Evolutionary conservation across 148 eudicot genomes (phyloP).

Genomic region (Mesembryanthemum crystallinum): DNA sequence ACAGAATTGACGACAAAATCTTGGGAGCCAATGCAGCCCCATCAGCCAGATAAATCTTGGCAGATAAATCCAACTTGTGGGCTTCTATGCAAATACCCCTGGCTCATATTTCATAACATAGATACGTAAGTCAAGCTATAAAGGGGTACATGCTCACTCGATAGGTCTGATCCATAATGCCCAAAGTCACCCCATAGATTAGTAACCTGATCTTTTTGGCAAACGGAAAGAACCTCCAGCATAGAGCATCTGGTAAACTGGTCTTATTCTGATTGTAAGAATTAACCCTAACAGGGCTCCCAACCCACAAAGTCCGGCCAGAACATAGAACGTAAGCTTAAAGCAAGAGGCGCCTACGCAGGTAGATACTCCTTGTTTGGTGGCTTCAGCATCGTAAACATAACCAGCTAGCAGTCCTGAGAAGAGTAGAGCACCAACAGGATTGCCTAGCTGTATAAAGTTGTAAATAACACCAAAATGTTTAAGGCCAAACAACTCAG

Average conservation of each 20-base stretch:
- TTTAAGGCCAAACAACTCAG: constrained; percentile 85
- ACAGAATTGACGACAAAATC: not conserved
- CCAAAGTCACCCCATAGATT: constrained; percentile 13
- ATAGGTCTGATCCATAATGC: not conserved
- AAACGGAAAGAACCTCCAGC: constrained; percentile 74
- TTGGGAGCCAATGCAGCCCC: not conserved
- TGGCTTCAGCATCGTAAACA: constrained; percentile 75
- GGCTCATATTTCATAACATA: not conserved
- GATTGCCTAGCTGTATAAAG: constrained; percentile 82
- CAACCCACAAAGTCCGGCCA: constrained; percentile 69
- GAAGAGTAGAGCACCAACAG: constrained; percentile 81
- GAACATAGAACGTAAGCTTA: constrained; percentile 69
- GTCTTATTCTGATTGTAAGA: constrained; percentile 66
- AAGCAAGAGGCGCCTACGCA: constrained; percentile 79
- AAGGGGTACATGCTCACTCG: not conserved
- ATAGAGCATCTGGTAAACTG: constrained; percentile 90
- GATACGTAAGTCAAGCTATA: not conserved
- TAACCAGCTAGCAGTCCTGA: constrained; percentile 79
- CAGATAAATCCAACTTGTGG: not conserved
- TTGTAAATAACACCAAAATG: constrained; percentile 87
- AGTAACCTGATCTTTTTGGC: constrained; percentile 47
- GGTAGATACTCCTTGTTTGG: constrained; percentile 60
- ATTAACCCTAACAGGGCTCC: constrained; percentile 64
- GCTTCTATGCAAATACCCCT: not conserved
- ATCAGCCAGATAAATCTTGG: constrained; percentile 7